Conservation (phyloP, 352 stramenopile species). For the Phytopythium chamaehyphon region DNA sequence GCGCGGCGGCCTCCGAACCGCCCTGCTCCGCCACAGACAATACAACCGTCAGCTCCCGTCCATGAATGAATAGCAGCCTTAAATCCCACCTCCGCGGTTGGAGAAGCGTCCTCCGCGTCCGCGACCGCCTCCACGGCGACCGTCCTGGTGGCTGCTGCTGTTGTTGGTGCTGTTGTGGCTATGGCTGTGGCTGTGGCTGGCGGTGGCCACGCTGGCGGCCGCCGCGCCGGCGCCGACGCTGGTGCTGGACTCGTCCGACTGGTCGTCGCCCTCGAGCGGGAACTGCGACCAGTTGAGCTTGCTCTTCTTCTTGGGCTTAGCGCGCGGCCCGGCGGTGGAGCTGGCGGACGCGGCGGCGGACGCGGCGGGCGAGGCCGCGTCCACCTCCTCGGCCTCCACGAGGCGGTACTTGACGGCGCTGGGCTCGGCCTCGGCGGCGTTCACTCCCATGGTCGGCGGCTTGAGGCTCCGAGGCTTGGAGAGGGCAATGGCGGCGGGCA, state of each 20-base stretch:
- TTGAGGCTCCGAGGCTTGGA: no score
- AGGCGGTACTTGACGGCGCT: conserved; percentile 74
- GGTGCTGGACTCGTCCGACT: conserved; percentile 18
- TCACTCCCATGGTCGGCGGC: conserved; percentile 3
- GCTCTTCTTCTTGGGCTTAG: conserved; percentile 48
- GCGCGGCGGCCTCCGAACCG: conserved; percentile 35
- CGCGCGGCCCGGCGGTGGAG: conserved; percentile 1
- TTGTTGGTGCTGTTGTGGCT: no score
- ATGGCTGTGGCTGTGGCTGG: not conserved
- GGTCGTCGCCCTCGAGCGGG: conserved; percentile 39
- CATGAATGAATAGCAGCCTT: not conserved
- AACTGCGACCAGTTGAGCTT: conserved; percentile 79
- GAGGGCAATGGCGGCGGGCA: conserved; percentile 11
- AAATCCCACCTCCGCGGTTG: conserved; percentile 10
- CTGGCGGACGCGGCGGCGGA: no score
- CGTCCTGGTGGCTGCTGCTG: conserved; percentile 12
- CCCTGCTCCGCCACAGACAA: conserved; percentile 18
- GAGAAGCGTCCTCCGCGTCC: conserved; percentile 25
- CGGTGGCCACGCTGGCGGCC: conserved; percentile 5
- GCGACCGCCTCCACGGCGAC: conserved; percentile 13
- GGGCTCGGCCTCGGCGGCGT: not conserved
- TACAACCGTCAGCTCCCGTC: conserved; percentile 8
- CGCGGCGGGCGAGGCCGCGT: conserved; percentile 22
- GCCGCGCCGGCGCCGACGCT: conserved; percentile 5
- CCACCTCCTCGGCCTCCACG: conserved; percentile 80